These are phyloP conservation scores for Pyrus hybrid DNA, from an alignment of 331 rosid genomes.

Conservation along the genomic window DNA sequence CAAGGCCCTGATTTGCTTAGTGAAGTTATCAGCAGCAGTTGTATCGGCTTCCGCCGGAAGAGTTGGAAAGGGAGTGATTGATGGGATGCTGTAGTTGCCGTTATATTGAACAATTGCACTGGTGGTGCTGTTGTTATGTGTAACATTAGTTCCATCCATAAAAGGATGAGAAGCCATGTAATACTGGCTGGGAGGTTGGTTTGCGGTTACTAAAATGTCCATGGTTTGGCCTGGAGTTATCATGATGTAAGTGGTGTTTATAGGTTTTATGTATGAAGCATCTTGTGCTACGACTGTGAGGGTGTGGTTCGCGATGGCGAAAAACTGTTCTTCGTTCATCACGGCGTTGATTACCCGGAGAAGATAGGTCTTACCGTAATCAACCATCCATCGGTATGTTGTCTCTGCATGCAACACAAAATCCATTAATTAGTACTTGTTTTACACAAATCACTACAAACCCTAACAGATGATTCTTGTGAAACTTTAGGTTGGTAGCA, in stretches of 20 bases:
- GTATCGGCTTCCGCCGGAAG: slow-evolving; percentile 17
- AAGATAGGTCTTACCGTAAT: slow-evolving; percentile 13
- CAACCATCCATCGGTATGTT: not conserved
- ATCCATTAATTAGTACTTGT: not conserved
- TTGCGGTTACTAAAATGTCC: slow-evolving; percentile 11
- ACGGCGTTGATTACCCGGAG: slow-evolving; percentile 4
- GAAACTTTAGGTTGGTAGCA: not conserved
- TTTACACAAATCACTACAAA: not conserved
- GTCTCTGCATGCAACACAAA: not conserved
- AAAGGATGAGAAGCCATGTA: slow-evolving; percentile 21
- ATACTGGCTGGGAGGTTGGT: slow-evolving; percentile 2
- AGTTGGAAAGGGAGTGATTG: slow-evolving; percentile 8
- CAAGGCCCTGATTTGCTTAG: slow-evolving; percentile 3
- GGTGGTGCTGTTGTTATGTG: slow-evolving; percentile 15
- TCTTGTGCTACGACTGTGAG: slow-evolving; percentile 12
- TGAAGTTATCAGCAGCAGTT: slow-evolving; percentile 5
- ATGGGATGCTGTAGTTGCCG: slow-evolving; percentile 1
- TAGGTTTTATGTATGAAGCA: slow-evolving; percentile 15
- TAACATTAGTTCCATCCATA: not conserved
- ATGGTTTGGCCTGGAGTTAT: slow-evolving; percentile 20
- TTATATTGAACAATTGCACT: slow-evolving; percentile 27
- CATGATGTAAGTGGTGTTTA: slow-evolving; percentile 7
- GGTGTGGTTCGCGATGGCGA: slow-evolving; percentile 6
- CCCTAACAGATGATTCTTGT: not conserved
- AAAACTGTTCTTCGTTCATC: slow-evolving; percentile 14